phyloP scores from a whole-genome alignment of 345 rosid species.

The Cardamine chenopodiifolia region DNA sequence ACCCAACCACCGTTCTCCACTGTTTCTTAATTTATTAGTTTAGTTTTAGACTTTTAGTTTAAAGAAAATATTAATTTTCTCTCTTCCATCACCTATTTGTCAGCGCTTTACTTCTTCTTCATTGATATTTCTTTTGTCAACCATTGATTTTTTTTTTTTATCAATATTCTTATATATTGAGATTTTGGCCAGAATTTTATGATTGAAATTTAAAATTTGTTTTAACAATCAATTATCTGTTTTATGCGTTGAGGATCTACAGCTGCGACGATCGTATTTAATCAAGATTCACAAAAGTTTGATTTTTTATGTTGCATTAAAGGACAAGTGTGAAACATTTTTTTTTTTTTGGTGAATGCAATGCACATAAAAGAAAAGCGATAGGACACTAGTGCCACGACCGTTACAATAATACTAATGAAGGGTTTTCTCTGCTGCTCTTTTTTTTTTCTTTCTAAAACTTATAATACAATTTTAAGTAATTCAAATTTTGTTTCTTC shows the following conservation, averaged over 20 bases:
- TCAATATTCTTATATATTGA: background rate
- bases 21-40: background rate
- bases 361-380: slow-evolving; percentile 8
- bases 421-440: background rate
- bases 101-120: background rate
- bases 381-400: slow-evolving; percentile 23
- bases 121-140: background rate
- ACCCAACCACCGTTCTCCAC: slow-evolving; percentile 3
- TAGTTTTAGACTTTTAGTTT: background rate
- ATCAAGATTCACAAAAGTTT: background rate
- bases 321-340: too few species aligned
- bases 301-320: background rate
- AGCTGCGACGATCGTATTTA: background rate
- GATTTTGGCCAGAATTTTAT: background rate
- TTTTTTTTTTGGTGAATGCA: background rate
- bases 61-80: background rate
- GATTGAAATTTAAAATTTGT: background rate
- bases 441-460: background rate
- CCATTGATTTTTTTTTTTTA: background rate
- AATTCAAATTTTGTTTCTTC: background rate
- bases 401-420: background rate
- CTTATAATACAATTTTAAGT: background rate
- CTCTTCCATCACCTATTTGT: background rate
- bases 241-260: too few species aligned
- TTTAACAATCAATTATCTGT: background rate